phyloP scores from a whole-genome alignment of 108 stramenopile genomes.

The Chaetoceros tenuissimus region DNA sequence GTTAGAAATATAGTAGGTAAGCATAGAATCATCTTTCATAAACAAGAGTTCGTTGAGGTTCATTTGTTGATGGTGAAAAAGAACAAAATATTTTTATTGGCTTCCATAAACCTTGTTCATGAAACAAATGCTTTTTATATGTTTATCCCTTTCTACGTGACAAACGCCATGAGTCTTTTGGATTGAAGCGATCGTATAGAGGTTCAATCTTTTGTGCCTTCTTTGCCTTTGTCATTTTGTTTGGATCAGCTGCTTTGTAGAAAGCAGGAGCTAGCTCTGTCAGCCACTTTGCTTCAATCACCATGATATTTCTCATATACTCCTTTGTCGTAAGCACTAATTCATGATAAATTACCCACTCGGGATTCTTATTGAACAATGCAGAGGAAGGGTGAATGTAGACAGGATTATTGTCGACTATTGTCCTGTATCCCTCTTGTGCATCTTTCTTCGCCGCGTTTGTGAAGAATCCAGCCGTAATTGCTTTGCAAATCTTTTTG shows the following conservation, averaged over 20 bases:
- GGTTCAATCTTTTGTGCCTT: slow-evolving; percentile 98
- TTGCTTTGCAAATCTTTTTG: slow-evolving; percentile 93
- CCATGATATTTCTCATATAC: slow-evolving; percentile 99
- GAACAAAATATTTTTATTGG: too few relatives aligned
- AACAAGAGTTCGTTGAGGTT: too few relatives aligned
- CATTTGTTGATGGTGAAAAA: too few relatives aligned
- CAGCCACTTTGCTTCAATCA: slow-evolving; percentile 98
- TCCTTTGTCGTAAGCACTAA: slow-evolving; percentile 98
- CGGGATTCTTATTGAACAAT: slow-evolving; percentile 97
- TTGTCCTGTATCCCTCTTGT: slow-evolving; percentile 95
- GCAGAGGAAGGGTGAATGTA: slow-evolving; percentile 97
- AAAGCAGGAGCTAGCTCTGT: slow-evolving; percentile 96
- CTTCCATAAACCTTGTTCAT: too few relatives aligned
- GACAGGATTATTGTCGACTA: slow-evolving; percentile 96
- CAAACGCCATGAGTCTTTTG: slow-evolving; percentile 90
- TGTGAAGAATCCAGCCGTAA: slow-evolving; percentile 96
- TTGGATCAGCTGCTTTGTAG: slow-evolving; percentile 93
- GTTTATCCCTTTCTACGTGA: slow-evolving; percentile 80
- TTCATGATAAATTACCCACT: slow-evolving; percentile 98
- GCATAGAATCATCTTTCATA: too few relatives aligned
- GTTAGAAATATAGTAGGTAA: too few relatives aligned
- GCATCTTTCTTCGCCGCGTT: slow-evolving; percentile 99
- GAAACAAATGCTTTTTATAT: not conserved
- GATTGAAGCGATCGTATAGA: slow-evolving; percentile 93
- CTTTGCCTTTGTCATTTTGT: slow-evolving; percentile 90